Base-by-base conservation (phyloP, 805 yeast genomes). In the Maudiozyma pseudohumilis region DNA sequence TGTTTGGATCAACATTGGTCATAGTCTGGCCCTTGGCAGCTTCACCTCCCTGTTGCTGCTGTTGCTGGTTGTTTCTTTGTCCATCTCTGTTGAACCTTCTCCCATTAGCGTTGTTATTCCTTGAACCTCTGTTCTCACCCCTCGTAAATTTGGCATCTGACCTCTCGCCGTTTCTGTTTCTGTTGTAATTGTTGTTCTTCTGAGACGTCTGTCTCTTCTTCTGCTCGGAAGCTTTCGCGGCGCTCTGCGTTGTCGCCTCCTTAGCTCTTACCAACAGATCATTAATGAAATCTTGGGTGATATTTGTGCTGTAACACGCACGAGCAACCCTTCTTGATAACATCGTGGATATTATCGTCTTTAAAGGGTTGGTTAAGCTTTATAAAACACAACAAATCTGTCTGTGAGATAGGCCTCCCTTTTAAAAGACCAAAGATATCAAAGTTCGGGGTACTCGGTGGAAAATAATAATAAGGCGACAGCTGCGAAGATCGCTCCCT, bases 231-330 rank as follows among this genome's bases (percentile, higher is more conserved):
- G 11, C 21, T 9, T 23, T 16, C 12, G 6, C 12, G 17, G 30
- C 18, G 5, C 23, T n/a, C n/a, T 29, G 32, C n/a, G 57, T 44
- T 12, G 60, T 48, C 11, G 56, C 57, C 34, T 56, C 54, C 34
- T 56, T 55, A 15, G 60, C 62, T 34, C 51, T 49, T n/a, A 44
- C 47, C 22, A 57, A 42, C 10, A 57, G 50, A 21, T 49, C 50
- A 23, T 53, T 49, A 35, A 57, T 44, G 32, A 56, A 57, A 33
- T 57, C 61, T 39, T 55, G 53, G 1, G 60, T 50, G 11, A 56
- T 39, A 22, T 39, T 39, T 2, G 45, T 40, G 18, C 39, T 37
- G 18, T 40, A 40, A 18, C 27, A 25, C 28, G 36, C 33, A 18
- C 36, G 32, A 15, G 24, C 22, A 21, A 37, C 28, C 12, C 15